A percentile compares a stretch with the other conserved stretches of the same genome.
Conservation (phyloP, 2,329 filamentous ascomycete species). For the Emergomyces africanus region DNA sequence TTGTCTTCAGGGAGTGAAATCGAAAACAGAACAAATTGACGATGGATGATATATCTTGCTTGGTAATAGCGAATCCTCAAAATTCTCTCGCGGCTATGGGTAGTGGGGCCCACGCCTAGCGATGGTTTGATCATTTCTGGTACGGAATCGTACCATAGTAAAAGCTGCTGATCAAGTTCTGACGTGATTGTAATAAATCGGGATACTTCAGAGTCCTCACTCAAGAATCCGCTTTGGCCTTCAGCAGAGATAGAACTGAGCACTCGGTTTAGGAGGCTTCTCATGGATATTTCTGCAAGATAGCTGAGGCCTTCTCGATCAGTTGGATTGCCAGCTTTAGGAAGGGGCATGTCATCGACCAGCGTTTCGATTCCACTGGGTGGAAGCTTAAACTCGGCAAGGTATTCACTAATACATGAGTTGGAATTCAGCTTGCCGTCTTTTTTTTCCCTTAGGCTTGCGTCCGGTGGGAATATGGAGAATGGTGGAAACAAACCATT, state of each 20-base stretch:
- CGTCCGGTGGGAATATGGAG: not conserved
- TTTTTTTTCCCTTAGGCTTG: not conserved
- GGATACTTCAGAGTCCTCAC: constrained; percentile 8
- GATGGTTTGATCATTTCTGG: constrained; percentile 18
- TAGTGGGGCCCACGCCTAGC: constrained; percentile 12
- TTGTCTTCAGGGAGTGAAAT: constrained; percentile 10
- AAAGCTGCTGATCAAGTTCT: constrained; percentile 21
- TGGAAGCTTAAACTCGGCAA: constrained; percentile 23
- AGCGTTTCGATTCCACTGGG: constrained; percentile 21
- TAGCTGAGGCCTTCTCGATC: constrained; percentile 17
- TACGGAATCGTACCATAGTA: constrained; percentile 22
- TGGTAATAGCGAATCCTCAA: constrained; percentile 23
- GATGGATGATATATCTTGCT: constrained; percentile 22
- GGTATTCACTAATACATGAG: constrained; percentile 13
- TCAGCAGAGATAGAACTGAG: constrained; percentile 21
- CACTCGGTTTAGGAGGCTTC: constrained; percentile 22
- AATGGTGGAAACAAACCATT: constrained; percentile 11
- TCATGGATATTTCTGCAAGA: constrained; percentile 22
- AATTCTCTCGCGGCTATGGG: constrained; percentile 15
- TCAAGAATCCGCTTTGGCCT: constrained; percentile 14
- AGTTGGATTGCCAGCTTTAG: constrained; percentile 11
- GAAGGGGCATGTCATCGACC: constrained; percentile 20
- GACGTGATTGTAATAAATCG: constrained; percentile 3
- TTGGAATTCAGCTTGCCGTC: not conserved
- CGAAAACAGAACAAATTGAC: constrained; percentile 22